Evolutionary conservation across 371 early-diverging fungal species (phyloP).

Genomic region (Synchytrium microbalum): DNA sequence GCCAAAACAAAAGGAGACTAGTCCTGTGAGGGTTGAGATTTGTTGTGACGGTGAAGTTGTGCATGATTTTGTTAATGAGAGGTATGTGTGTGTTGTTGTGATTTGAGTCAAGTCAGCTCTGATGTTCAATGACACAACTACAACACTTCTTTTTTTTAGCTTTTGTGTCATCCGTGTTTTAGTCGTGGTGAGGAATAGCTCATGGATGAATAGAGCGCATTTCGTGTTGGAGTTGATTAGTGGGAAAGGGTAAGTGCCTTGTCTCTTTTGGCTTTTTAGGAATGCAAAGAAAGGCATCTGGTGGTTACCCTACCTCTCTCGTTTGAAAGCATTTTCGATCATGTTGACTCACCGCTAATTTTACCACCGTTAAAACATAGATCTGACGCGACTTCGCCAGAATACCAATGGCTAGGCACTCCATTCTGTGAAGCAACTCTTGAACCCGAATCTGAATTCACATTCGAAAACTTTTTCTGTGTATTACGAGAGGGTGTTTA

Average conservation of each 20-base stretch:
- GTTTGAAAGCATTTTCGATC: too few species aligned
- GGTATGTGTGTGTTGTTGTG: constrained; percentile 27
- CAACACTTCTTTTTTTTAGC: constrained; percentile 20
- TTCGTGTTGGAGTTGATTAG: constrained; percentile 42
- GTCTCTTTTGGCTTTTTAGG: constrained; percentile 28
- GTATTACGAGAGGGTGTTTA: constrained; percentile 5
- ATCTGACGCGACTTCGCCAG: constrained; percentile 4
- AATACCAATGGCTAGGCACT: neutral
- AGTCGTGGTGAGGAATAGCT: constrained; percentile 49
- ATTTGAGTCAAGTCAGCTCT: neutral
- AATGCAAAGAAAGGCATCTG: too few species aligned
- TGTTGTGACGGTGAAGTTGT: constrained; percentile 28
- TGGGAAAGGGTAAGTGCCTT: neutral
- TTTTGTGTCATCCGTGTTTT: constrained; percentile 43
- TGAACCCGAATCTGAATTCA: constrained; percentile 7
- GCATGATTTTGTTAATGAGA: constrained; percentile 44
- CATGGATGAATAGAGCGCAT: constrained; percentile 50
- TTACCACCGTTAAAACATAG: too few species aligned
- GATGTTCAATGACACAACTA: neutral
- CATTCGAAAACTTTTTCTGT: neutral
- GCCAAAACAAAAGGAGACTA: constrained; percentile 52
- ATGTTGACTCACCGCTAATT: too few species aligned
- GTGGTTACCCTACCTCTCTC: too few species aligned
- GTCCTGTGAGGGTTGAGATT: constrained; percentile 56
- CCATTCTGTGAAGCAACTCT: neutral